These are phyloP conservation scores for Coprinopsis marcescibilis DNA, from an alignment of 768 basidiomycete genomes.

Conservation along the genomic window DNA sequence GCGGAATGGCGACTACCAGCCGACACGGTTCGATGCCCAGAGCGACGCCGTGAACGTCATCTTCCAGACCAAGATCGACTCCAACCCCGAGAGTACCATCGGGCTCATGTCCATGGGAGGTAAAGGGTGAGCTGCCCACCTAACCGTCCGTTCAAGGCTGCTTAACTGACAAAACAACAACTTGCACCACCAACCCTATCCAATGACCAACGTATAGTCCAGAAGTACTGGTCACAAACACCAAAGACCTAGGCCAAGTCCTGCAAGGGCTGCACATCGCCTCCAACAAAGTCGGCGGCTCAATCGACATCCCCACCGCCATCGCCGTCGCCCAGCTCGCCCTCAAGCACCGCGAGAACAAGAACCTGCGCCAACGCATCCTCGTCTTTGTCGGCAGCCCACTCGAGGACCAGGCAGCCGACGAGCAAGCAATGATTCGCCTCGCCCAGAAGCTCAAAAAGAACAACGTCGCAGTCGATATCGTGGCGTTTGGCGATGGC, in stretches of 20 bases:
- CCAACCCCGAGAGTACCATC: slow-evolving; percentile 96
- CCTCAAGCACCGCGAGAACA: slow-evolving; percentile 96
- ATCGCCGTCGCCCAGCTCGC: slow-evolving; percentile 94
- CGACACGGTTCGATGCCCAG: slow-evolving; percentile 86
- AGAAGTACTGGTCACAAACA: slow-evolving; percentile 93
- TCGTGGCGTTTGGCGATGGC: slow-evolving; percentile 86
- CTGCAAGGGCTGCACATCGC: slow-evolving; percentile 71
- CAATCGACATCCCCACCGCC: slow-evolving; percentile 82
- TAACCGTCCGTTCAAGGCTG: too few relatives aligned
- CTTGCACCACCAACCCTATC: too few relatives aligned
- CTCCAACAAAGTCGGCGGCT: slow-evolving; percentile 69
- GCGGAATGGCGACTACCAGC: slow-evolving; percentile 89
- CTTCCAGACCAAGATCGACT: slow-evolving; percentile 89
- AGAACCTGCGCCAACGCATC: slow-evolving; percentile 94
- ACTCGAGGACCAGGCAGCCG: slow-evolving; percentile 59
- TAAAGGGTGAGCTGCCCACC: slow-evolving; percentile 86
- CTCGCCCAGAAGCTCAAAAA: slow-evolving; percentile 98
- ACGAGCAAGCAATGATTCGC: slow-evolving; percentile 76
- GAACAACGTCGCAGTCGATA: slow-evolving; percentile 96
- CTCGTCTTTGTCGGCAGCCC: slow-evolving; percentile 93
- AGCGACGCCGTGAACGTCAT: slow-evolving; percentile 85
- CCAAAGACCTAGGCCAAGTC: slow-evolving; percentile 92
- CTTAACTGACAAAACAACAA: too few relatives aligned
- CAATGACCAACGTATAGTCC: too few relatives aligned
- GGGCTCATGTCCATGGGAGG: slow-evolving; percentile 98